A percentile compares a stretch with the other conserved stretches of the same genome.
Conservation (phyloP, 1,284 basidiomycete species). For the Irpex sp. region DNA sequence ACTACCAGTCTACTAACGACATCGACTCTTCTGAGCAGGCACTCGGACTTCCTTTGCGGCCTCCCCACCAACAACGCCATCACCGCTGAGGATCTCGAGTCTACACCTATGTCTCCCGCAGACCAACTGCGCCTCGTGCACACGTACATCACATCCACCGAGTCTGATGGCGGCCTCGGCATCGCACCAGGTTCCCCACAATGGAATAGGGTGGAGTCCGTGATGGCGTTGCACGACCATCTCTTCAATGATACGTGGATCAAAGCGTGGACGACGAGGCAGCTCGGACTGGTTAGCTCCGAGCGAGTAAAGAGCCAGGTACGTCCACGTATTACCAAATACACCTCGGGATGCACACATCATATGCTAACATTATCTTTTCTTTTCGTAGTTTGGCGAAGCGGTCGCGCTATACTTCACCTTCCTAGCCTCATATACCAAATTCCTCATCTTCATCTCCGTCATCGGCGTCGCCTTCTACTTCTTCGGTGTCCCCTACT, state of each 20-base stretch:
- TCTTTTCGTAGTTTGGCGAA: slow-evolving; percentile 69
- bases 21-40: slow-evolving; percentile 32
- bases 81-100: slow-evolving; percentile 37
- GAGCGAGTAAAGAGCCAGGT: slow-evolving; percentile 62
- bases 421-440: slow-evolving; percentile 83
- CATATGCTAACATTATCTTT: background rate
- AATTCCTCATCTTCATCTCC: slow-evolving; percentile 70
- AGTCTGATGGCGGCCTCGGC: slow-evolving; percentile 74
- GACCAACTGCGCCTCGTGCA: slow-evolving; percentile 81
- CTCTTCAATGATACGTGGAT: slow-evolving; percentile 77
- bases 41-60: slow-evolving; percentile 62
- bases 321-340: slow-evolving; percentile 16
- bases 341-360: background rate
- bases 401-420: slow-evolving; percentile 88
- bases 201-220: slow-evolving; percentile 78
- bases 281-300: slow-evolving; percentile 57
- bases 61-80: slow-evolving; percentile 52
- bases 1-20: background rate
- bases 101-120: slow-evolving; percentile 53
- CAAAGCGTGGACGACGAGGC: slow-evolving; percentile 57
- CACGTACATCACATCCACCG: slow-evolving; percentile 68
- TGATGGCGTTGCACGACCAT: slow-evolving; percentile 83
- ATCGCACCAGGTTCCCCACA: slow-evolving; percentile 66
- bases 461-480: slow-evolving; percentile 57
- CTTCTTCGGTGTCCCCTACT: slow-evolving; percentile 69